Conservation (phyloP, 495 filamentous ascomycete species). For the Coniosporium apollinis region DNA sequence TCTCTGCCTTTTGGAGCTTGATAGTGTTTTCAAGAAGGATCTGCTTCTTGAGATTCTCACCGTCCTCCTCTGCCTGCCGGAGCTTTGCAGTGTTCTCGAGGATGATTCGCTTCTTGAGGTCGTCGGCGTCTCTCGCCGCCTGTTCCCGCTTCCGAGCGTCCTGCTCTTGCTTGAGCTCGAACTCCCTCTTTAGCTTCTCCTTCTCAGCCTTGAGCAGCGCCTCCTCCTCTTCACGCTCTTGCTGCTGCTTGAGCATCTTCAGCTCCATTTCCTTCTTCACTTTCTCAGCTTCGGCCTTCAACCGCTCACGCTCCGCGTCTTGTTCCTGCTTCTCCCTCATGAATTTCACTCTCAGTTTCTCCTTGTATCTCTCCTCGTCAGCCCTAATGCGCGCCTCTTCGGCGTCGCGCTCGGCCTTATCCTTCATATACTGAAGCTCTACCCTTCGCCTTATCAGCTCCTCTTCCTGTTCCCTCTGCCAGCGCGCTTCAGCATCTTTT, state of each 20-base stretch:
- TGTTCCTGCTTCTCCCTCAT: not conserved
- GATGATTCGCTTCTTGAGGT: no score
- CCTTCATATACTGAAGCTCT: not conserved
- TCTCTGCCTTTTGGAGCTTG: conserved; percentile 10
- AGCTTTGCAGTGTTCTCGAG: no score
- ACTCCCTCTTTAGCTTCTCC: conserved; percentile 9
- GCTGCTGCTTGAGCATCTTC: conserved; percentile 5
- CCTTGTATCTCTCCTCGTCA: conserved; percentile 2
- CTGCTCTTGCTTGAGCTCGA: conserved; percentile 6
- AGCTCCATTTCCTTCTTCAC: conserved; percentile 5
- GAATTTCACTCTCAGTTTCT: no score
- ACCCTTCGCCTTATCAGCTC: conserved; percentile 4
- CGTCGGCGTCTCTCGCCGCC: no score
- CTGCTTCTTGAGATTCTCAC: no score
- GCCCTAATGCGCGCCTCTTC: conserved; percentile 9
- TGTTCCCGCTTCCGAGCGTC: conserved; percentile 8
- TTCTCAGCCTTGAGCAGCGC: conserved; percentile 7
- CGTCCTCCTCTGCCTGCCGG: no score
- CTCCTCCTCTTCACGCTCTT: conserved; percentile 7
- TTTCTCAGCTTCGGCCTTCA: conserved; percentile 8
- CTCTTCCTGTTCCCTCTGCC: conserved; percentile 8
- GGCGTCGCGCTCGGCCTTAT: conserved; percentile 7
- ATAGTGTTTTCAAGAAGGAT: conserved; percentile 11
- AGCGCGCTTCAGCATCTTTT: conserved; percentile 8
- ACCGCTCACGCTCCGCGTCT: conserved; percentile 3